Conservation (phyloP, 495 filamentous ascomycete species). For the Staphylotrichum tortipilum region DNA sequence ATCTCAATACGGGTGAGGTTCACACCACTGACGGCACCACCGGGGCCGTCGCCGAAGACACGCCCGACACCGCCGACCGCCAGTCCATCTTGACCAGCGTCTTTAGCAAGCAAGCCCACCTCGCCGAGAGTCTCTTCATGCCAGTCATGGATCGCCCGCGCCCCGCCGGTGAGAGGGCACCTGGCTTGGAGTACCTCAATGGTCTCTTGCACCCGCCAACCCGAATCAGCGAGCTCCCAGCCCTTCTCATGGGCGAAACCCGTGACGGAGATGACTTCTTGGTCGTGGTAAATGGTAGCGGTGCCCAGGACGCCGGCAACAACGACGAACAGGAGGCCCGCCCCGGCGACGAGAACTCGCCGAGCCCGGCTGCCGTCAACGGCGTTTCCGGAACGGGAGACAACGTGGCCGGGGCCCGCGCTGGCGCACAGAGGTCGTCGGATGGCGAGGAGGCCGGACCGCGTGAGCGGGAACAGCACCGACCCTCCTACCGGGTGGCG, state of each 20-base stretch:
- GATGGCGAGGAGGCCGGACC: neutral
- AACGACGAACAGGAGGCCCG: neutral
- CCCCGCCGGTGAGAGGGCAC: neutral
- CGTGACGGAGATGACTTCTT: constrained; percentile 24
- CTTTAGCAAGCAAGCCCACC: constrained; percentile 23
- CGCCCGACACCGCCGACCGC: constrained; percentile 32
- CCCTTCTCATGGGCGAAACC: constrained; percentile 29
- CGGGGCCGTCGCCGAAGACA: constrained; percentile 32
- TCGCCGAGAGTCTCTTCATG: constrained; percentile 28
- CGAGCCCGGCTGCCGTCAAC: neutral
- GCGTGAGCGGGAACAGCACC: neutral
- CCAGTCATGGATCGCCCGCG: constrained; percentile 4
- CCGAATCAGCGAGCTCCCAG: constrained; percentile 28
- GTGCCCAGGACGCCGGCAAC: neutral
- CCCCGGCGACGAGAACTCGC: constrained; percentile 5
- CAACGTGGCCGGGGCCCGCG: neutral
- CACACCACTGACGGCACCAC: constrained; percentile 46
- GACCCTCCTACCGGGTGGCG: neutral
- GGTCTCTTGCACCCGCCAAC: constrained; percentile 36
- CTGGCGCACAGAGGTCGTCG: neutral
- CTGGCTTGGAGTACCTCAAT: constrained; percentile 29
- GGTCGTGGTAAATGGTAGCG: constrained; percentile 16
- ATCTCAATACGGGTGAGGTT: constrained; percentile 49
- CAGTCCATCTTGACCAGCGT: constrained; percentile 34
- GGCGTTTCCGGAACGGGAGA: neutral